Evolutionary conservation across 2,329 filamentous ascomycete species (phyloP).

Genomic region (Penicillium sp.): DNA sequence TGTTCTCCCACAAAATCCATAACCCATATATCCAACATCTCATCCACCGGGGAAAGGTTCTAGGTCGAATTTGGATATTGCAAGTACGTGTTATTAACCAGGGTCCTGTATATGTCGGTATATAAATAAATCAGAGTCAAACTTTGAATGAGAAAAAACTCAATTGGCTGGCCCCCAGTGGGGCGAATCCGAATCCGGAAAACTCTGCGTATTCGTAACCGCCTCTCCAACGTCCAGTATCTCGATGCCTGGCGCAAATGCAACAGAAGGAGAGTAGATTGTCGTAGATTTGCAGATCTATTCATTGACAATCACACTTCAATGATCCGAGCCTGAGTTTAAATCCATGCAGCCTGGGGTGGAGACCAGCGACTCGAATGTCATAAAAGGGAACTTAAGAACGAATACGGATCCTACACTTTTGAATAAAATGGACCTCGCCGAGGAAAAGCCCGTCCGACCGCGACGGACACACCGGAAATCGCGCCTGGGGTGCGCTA

Average conservation of each 20-base stretch:
- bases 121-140: no score
- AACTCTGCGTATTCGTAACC: constrained; percentile 17
- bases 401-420: constrained; percentile 15
- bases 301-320: no score
- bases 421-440: constrained; percentile 9
- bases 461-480: constrained; percentile 39
- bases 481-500: constrained; percentile 37
- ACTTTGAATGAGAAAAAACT: neutral
- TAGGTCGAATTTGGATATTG: no score
- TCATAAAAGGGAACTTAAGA: constrained; percentile 10
- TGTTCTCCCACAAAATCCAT: no score
- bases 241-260: neutral
- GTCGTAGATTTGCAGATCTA: neutral
- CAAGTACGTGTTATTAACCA: no score
- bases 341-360: neutral
- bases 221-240: neutral
- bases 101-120: no score
- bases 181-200: constrained; percentile 3
- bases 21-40: no score
- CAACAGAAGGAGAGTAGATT: neutral
- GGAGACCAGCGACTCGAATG: neutral
- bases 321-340: neutral
- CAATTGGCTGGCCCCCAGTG: neutral
- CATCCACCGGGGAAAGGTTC: no score
- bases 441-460: constrained; percentile 5